phyloP scores from a whole-genome alignment of 2,329 filamentous ascomycete genomes.

The Thielaviopsis euricoi region DNA sequence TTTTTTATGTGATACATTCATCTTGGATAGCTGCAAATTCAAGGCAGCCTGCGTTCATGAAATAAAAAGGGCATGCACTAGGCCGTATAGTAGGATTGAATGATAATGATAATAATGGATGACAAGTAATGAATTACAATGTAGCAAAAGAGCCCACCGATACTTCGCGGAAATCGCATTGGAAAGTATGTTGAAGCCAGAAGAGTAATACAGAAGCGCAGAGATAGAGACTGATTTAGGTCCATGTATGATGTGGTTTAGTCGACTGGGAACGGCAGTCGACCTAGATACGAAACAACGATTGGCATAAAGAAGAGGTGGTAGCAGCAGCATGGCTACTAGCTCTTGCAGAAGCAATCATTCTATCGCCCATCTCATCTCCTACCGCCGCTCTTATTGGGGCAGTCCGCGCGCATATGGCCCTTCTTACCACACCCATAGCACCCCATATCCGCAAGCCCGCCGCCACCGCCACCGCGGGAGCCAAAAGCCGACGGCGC shows the following conservation, averaged over 20 bases:
- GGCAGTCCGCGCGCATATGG: slow-evolving; percentile 42
- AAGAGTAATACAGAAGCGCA: background rate
- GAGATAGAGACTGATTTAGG: background rate
- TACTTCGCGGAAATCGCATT: background rate
- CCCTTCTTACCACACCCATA: slow-evolving; percentile 44
- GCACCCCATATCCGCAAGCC: slow-evolving; percentile 29
- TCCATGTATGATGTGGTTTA: background rate
- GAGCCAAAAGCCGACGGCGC: slow-evolving; percentile 1
- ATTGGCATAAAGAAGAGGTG: background rate
- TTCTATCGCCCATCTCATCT: background rate
- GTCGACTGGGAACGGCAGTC: background rate
- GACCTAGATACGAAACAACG: background rate
- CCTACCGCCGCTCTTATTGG: slow-evolving; percentile 17
- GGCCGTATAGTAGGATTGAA: background rate
- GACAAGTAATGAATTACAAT: too few relatives aligned
- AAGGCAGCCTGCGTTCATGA: background rate
- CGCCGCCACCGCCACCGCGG: background rate
- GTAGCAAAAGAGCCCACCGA: too few relatives aligned
- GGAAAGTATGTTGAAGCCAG: background rate
- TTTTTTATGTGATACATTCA: background rate
- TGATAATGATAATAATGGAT: too few relatives aligned
- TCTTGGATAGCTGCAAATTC: background rate
- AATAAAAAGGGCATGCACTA: background rate
- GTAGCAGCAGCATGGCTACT: background rate
- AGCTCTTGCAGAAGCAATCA: background rate